Conservation (phyloP, 805 yeast genomes). For the Ogataea wickerhamii region DNA sequence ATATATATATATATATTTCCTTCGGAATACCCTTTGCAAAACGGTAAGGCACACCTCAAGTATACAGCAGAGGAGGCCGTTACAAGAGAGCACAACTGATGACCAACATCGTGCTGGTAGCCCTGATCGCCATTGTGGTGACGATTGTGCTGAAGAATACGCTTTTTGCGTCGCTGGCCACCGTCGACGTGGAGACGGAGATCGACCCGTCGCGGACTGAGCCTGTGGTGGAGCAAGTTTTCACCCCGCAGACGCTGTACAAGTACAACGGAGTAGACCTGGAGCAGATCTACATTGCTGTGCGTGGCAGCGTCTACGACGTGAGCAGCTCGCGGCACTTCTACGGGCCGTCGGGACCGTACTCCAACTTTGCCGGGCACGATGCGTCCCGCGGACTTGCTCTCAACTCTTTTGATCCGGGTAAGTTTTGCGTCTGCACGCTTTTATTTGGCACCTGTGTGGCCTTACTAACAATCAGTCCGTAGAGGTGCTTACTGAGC, state of each 20-base stretch:
- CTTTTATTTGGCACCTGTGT: no score
- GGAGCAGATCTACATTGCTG: slow-evolving; percentile 77
- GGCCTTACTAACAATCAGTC: no score
- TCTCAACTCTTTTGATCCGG: slow-evolving; percentile 74
- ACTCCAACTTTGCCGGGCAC: slow-evolving; percentile 90
- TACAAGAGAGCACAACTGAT: no score
- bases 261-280: slow-evolving; percentile 80
- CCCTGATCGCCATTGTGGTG: slow-evolving; percentile 21
- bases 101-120: slow-evolving; percentile 26
- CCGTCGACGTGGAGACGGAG: slow-evolving; percentile 18
- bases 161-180: slow-evolving; percentile 20
- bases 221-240: slow-evolving; percentile 38
- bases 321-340: slow-evolving; percentile 75
- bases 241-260: slow-evolving; percentile 70
- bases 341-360: slow-evolving; percentile 96
- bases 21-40: no score
- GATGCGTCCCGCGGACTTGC: slow-evolving; percentile 95
- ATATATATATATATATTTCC: no score
- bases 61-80: no score
- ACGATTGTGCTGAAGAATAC: slow-evolving; percentile 22
- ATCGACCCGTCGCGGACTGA: slow-evolving; percentile 23
- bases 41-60: no score
- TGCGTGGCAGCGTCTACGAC: slow-evolving; percentile 83
- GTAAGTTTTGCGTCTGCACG: slow-evolving; percentile 26
- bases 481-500: slow-evolving; percentile 52